Evolutionary conservation across 164 flowering plant genomes (phyloP).

Genomic region (Macadamia integrifolia): DNA sequence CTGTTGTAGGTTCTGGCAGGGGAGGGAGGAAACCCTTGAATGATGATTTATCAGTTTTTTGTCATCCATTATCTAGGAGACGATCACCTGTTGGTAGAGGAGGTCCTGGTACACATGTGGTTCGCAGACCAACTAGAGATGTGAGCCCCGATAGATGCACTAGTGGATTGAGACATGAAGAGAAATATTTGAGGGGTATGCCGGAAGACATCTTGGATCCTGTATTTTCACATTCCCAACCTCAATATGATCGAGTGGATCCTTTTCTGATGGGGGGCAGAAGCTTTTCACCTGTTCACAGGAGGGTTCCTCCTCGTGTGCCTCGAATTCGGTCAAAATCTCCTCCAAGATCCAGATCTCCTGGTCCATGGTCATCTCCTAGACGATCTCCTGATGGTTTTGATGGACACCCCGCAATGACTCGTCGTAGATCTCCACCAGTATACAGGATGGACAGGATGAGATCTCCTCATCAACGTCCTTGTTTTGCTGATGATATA

Average conservation of each 20-base stretch:
- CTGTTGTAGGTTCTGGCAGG: conserved; percentile 31
- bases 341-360: conserved; percentile 47
- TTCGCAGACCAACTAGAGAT: conserved; percentile 39
- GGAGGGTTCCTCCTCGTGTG: conserved; percentile 23
- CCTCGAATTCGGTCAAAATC: conserved; percentile 49
- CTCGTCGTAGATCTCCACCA: conserved; percentile 42
- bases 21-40: conserved; percentile 39
- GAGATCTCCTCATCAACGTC: conserved; percentile 41
- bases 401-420: conserved; percentile 33
- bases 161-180: conserved; percentile 31
- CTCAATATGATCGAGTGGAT: conserved; percentile 35
- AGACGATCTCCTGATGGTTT: conserved; percentile 52
- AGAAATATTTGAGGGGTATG: conserved; percentile 40
- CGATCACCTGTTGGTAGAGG: conserved; percentile 46
- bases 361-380: conserved; percentile 53
- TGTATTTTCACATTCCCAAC: conserved; percentile 33
- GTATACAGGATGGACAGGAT: conserved; percentile 43
- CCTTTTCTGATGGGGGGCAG: conserved; percentile 35
- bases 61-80: conserved; percentile 40
- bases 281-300: conserved; percentile 37
- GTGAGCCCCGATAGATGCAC: conserved; percentile 39
- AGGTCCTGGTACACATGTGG: conserved; percentile 36
- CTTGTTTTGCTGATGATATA: conserved; percentile 37
- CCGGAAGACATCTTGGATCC: conserved; percentile 35
- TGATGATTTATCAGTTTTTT: conserved; percentile 31